Evolutionary conservation across 768 basidiomycete genomes (phyloP), one percentile per base, ranked within the genome.

Genomic region (Termitomyces sp.): DNA sequence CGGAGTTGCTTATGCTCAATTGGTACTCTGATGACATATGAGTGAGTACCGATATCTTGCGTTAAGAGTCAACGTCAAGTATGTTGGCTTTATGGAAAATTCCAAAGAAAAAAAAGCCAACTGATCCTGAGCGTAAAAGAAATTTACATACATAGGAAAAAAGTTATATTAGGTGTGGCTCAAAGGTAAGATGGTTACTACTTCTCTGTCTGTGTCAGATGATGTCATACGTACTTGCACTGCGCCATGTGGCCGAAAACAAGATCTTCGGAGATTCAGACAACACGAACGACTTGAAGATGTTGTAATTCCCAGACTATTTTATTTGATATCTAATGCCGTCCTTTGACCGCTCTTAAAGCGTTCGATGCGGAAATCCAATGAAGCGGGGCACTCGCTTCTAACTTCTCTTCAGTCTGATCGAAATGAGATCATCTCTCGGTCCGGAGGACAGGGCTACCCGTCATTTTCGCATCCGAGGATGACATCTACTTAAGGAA

Each of bases 401-500:
- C 54, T 39, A 53, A 31, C 55, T 58, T 48, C 47, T 30, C 30
- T 49, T 58, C 53, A 60, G 54, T 52, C 46, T 61, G 60, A 61
- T 61, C 52, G 30, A 54, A 61, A 57, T 59, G 54, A 58, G 47
- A 58, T 58, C 54, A 56, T 64, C 41, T 33, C 12, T 36, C n/a
- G 46, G 42, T 46, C 57, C 58, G 59, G 54, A 55, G 37, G 57
- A 22, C 50, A 41, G 27, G 34, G 44, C 33, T n/a, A 55, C 47
- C 61, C 65, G 63, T 58, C 58, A 63, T 62, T 64, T 63, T 66
- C 63, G 63, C 63, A 61, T 59, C 65, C 65, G 65, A 66, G 65
- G 58, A 60, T 59, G 48, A 54, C 48, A 54, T 53, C 59, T 47
- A 47, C 55, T 59, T 54, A 57, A 58, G 59, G 58, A 64, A 64